Evolutionary conservation across 805 yeast genomes (phyloP), one percentile per base, ranked within the genome.

Genomic region (Cyberlindnera xishuangbannaensis): DNA sequence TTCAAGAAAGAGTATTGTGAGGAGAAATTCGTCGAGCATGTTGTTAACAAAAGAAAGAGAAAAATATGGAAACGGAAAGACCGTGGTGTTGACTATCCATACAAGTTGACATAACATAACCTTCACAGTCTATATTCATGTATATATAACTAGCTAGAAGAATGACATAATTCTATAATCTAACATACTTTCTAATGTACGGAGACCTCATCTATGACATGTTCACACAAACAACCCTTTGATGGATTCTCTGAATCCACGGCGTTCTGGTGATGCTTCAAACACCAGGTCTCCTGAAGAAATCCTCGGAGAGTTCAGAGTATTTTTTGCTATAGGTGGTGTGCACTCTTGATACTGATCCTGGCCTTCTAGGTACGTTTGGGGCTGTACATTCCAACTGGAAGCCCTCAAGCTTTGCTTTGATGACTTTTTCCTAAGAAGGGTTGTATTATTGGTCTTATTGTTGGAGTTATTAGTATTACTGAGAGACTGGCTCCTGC

Each of bases 11-110:
- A 68, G 36, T 51, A 71, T 45, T 86, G 97, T 58, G 88, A 81
- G 37, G 87, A 85, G 45, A 75, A 78, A 40, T 86, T 83, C 59
- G 95, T 81, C 14, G 95, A 87, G 50, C 90, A 86, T 56, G 76
- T 78, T 15, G 71, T 75, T 8, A 83, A 84, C 15, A 84, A 83
- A 65, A 79, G 73, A 65, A 85, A 83, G 77, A 83, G 82, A 75
- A 85, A 82, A 66, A 73, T 86, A 38, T 90, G 97, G 97, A 80
- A 84, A 56, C 77, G 95, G 56, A 83, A 81, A 51, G 92, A 78
- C 51, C 80, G 83, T 44, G 65, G 69, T 13, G 77, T 87, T 41
- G 95, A 84, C 44, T 88, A 88, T 55, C 97, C 97, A 5, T 90
- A 78, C 59, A 83, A 79, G 48, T n/a, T n/a, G n/a, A n/a, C n/a